A percentile compares a stretch with the other conserved stretches of the same genome.
Evolutionary conservation across 345 rosid species (phyloP).

Genomic region (Eucalyptus pauciflora): DNA sequence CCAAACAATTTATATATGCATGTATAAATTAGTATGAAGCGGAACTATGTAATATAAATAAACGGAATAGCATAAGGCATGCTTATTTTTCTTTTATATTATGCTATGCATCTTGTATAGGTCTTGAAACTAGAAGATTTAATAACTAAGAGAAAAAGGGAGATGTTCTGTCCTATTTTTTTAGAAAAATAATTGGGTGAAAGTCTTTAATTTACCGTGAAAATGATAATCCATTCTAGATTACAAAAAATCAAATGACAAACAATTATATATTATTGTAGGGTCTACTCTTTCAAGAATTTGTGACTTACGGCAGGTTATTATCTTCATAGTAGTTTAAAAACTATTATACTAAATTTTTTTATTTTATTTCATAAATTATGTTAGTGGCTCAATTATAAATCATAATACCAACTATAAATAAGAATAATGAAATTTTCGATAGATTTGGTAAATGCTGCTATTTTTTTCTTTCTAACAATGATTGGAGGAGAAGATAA

Average conservation of each 20-base stretch:
- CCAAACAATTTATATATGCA: neutral
- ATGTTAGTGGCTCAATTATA: neutral
- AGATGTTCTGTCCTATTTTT: neutral
- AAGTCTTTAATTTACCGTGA: too few relatives aligned
- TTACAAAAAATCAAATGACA: too few relatives aligned
- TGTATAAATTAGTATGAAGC: neutral
- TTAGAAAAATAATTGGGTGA: neutral
- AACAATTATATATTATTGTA: accelerated
- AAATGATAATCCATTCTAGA: accelerated
- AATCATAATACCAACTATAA: neutral
- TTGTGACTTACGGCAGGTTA: too few relatives aligned
- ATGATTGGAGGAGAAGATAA: neutral
- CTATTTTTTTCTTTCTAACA: neutral
- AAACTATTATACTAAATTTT: too few relatives aligned
- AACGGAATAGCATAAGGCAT: neutral
- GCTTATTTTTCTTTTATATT: neutral
- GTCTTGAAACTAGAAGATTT: neutral
- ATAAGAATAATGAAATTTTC: neutral
- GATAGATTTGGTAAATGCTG: neutral
- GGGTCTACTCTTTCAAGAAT: accelerated
- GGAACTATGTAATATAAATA: neutral
- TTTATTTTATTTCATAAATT: neutral
- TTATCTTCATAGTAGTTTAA: accelerated
- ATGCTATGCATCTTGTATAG: neutral
- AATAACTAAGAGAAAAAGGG: neutral